These are phyloP conservation scores for Prunus mume DNA, from an alignment of 306 rosid species.

Conservation along the genomic window DNA sequence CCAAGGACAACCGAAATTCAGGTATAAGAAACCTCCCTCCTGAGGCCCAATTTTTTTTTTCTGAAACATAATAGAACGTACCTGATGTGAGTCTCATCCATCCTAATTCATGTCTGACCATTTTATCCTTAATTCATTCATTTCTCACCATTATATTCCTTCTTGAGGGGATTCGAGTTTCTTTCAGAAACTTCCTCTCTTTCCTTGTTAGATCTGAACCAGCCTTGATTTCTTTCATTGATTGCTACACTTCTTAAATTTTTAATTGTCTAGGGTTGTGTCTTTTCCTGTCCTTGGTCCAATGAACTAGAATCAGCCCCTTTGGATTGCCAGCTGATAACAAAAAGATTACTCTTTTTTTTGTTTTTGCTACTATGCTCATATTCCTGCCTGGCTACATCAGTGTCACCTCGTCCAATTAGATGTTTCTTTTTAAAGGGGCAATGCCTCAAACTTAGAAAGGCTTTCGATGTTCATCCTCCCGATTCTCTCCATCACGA, in stretches of 20 bases:
- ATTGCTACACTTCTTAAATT: neutral
- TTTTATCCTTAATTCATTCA: neutral
- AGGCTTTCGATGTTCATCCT: neutral
- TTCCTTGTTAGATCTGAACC: neutral
- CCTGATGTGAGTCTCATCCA: neutral
- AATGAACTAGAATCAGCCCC: neutral
- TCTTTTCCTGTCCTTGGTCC: neutral
- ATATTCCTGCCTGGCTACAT: neutral
- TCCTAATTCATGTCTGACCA: neutral
- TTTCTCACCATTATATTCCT: neutral
- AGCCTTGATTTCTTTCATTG: neutral
- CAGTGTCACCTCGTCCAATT: neutral
- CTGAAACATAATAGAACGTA: neutral
- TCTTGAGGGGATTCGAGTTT: neutral
- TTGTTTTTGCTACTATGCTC: neutral
- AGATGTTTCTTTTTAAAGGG: neutral
- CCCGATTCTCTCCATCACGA: neutral
- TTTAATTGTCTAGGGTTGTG: neutral
- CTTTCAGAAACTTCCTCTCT: neutral
- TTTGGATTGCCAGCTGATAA: neutral
- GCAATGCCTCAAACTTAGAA: neutral
- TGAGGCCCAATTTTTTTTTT: too few relatives aligned
- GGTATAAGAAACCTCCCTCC: slow-evolving; percentile 28
- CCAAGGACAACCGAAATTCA: slow-evolving; percentile 57
- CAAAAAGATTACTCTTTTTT: neutral